Base-by-base conservation (phyloP, 306 rosid species). In the Cyclanthera cordifolia region DNA sequence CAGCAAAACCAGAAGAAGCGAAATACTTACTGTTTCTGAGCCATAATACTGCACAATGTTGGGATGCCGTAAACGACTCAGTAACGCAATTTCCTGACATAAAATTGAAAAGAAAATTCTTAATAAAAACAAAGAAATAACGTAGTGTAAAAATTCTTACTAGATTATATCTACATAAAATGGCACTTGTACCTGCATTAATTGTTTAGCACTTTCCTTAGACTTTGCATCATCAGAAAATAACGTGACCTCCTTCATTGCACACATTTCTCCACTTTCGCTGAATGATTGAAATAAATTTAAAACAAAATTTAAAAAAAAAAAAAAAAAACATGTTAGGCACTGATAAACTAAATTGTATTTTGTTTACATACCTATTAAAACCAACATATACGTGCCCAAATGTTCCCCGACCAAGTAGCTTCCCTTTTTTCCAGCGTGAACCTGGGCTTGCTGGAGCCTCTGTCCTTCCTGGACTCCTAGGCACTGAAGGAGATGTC, bases 151-250 rank as follows among this genome's bases (percentile, higher is more conserved):
- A 23, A 43, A 41, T n/a, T n/a, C n/a, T n/a, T n/a, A 54, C 23
- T 46, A 34, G 20, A 45, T 5, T 23, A 32, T 37, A 68, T 67
- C 32, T 0, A 28, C 50, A 20, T 30, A 65, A 13, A 52, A 48
- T 67, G 66, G 53, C 74, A 10, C 8, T 34, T 59, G 76, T 78
- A 90, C 99, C 97, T 94, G 97, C 84, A 68, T 88, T 75, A 94
- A 83, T 80, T 94, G 99, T 85, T 88, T 90, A 12, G 97, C 89
- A 77, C 97, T 85, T 90, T 94, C 97, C 85, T 75, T 85, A 6
- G 96, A 94, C 85, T 94, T 94, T 61, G 96, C 95, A 81, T 94
- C 99, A 72, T 90, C 99, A 52, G 99, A 83, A 88, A 94, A 90
- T 80, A 94, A 73, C 37, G 97, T 94, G 37, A 94, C 99, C 84